These are phyloP conservation scores for Apiospora phragmitis DNA, from an alignment of 2,329 filamentous ascomycete species.

Conservation along the genomic window DNA sequence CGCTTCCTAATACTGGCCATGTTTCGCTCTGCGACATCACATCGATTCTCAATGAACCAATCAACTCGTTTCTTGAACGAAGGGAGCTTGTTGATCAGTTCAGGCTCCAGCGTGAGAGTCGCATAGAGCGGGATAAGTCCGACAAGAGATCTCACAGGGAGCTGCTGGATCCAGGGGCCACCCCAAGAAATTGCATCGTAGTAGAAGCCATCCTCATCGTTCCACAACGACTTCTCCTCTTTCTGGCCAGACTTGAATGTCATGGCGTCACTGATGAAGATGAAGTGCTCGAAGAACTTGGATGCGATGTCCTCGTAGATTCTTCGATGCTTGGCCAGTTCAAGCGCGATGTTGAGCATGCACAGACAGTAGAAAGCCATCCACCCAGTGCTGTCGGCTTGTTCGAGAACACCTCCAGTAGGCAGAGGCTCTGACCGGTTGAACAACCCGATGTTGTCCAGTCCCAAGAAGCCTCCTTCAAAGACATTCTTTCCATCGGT, in stretches of 20 bases:
- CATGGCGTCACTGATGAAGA: slow-evolving; percentile 98
- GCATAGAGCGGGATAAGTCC: slow-evolving; percentile 93
- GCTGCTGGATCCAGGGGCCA: slow-evolving; percentile 87
- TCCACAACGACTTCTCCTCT: slow-evolving; percentile 87
- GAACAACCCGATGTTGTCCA: slow-evolving; percentile 97
- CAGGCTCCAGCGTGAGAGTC: slow-evolving; percentile 87
- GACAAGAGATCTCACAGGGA: slow-evolving; percentile 88
- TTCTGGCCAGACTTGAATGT: slow-evolving; percentile 71
- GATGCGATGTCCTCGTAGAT: slow-evolving; percentile 97
- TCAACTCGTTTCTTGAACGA: slow-evolving; percentile 90
- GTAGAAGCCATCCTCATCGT: slow-evolving; percentile 95
- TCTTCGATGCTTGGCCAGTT: slow-evolving; percentile 90
- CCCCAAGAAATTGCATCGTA: slow-evolving; percentile 98
- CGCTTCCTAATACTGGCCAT: slow-evolving; percentile 91
- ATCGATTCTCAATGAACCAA: slow-evolving; percentile 89
- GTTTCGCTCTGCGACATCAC: slow-evolving; percentile 86
- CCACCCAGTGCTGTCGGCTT: slow-evolving; percentile 97
- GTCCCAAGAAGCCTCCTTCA: slow-evolving; percentile 89
- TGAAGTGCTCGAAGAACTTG: slow-evolving; percentile 98
- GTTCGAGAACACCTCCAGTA: slow-evolving; percentile 89
- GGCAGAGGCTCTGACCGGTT: slow-evolving; percentile 94
- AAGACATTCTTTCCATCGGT: slow-evolving; percentile 95
- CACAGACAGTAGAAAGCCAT: slow-evolving; percentile 97
- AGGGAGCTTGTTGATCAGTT: slow-evolving; percentile 88
- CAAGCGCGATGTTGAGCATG: slow-evolving; percentile 96